A percentile compares a stretch with the other conserved stretches of the same genome.
Conservation (phyloP, 768 basidiomycete genomes). For the Lactifluus piperatus region DNA sequence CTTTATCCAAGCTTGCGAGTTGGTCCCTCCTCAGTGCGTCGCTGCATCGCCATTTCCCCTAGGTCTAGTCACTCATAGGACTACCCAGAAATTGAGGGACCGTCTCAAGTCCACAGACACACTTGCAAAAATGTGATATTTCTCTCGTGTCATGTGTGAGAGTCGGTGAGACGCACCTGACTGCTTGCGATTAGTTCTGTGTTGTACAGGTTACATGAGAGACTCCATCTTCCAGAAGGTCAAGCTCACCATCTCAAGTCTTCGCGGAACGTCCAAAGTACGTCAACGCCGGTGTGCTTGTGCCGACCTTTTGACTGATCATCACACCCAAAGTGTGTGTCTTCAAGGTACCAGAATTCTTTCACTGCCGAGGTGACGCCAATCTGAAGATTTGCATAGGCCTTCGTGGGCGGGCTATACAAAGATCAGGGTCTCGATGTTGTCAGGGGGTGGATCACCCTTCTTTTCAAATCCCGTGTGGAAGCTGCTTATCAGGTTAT, state of each 20-base stretch:
- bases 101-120: not conserved
- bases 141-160: not conserved
- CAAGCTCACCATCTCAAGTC: not conserved
- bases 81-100: constrained; percentile 5
- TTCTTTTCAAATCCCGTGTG: not conserved
- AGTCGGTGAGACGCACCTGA: not conserved
- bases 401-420: constrained; percentile 13
- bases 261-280: constrained; percentile 1
- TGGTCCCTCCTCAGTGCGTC: constrained; percentile 5
- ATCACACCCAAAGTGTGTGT: not conserved
- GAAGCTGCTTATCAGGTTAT: not conserved
- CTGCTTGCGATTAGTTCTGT: not conserved
- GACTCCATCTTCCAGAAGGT: not conserved
- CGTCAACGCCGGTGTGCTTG: not conserved
- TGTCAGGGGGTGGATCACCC: constrained; percentile 1
- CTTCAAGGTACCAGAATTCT: constrained; percentile 5
- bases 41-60: not conserved
- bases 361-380: not conserved
- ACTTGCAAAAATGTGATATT: constrained; percentile 2
- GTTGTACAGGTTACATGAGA: not conserved
- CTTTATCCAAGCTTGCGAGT: not conserved
- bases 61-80: not conserved
- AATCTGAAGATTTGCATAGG: not conserved
- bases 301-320: not conserved
- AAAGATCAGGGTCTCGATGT: constrained; percentile 5